A percentile compares a stretch with the other conserved stretches of the same genome.
phyloP scores from a whole-genome alignment of 140 eudicot species.

The Erigeron philadelphicus region DNA sequence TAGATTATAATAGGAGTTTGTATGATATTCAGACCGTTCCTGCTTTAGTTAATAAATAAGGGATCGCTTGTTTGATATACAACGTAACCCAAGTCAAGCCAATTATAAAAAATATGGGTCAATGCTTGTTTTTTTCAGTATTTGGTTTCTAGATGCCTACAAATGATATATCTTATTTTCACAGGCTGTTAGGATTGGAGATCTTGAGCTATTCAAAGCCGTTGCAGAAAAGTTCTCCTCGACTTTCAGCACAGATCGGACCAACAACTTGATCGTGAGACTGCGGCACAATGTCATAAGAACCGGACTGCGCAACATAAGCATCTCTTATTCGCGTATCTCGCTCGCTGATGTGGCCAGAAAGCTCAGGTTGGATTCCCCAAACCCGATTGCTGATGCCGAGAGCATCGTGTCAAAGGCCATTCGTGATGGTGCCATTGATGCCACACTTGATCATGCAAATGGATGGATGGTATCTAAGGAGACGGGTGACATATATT shows the following conservation, averaged over 20 bases:
- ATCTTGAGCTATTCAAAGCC: conserved; percentile 65
- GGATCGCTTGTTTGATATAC: neutral
- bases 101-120: neutral
- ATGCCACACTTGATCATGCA: conserved; percentile 78
- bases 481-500: conserved; percentile 76
- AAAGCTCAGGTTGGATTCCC: conserved; percentile 73
- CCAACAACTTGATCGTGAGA: conserved; percentile 84
- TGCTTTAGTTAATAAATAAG: neutral
- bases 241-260: conserved; percentile 69
- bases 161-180: conserved; percentile 4
- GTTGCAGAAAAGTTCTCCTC: conserved; percentile 70
- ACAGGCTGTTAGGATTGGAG: conserved; percentile 96
- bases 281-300: conserved; percentile 89
- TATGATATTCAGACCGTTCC: neutral
- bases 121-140: neutral
- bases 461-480: conserved; percentile 90
- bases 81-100: neutral
- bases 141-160: neutral
- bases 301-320: conserved; percentile 83
- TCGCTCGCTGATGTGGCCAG: conserved; percentile 78
- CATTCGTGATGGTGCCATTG: conserved; percentile 93
- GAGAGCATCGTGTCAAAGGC: conserved; percentile 92
- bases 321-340: conserved; percentile 87
- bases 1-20: neutral
- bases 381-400: conserved; percentile 85